Evolutionary conservation across 2,329 filamentous ascomycete species (phyloP), one percentile per base, ranked within the genome.

Genomic region (Graphilbum sp.): DNA sequence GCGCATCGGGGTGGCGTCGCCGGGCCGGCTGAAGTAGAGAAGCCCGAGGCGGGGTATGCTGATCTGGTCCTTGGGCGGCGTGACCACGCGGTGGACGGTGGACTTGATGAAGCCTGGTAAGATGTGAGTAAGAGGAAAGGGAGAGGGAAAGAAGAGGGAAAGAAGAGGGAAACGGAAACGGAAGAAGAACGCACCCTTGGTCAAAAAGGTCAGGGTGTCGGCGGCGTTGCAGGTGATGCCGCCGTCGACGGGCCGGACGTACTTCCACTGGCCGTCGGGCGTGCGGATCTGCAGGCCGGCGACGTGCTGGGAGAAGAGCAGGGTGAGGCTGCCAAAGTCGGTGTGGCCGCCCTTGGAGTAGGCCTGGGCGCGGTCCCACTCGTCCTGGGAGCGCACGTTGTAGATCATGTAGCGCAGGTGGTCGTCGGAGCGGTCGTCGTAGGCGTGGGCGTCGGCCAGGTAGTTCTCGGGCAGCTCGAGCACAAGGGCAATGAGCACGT

Each of bases 261-360:
- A 62, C 44, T 59, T 60, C 80, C 78, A 65, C 11, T 51, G 46
- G 8, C 54, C 54, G 12, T 66, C 61, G 0, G 66, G 66, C 2
- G 74, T 78, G 6, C 79, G 67, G 43, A 96, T 79, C 56, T 96
- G 86, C 2, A 96, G 66, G 0, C 88, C 88, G 0, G 86, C 79
- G 49, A 95, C 85, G 2, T 80, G 80, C 1, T 73, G 72, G 2
- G 86, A 71, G 63, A 96, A 96, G 11, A 96, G 70, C 16, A 78
- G 61, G 1, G 73, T 78, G 38, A 78, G 58, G 42, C 66, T 71
- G 40, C 75, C 75, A 58, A 93, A 93, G 60, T 95, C 87, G 5
- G 81, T 88, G 57, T 95, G 88, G 0, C 87, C 86, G 41, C 88
- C 88, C 23, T 41, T 31, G 38, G 33, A 43, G 30, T 42, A 45